Evolutionary conservation across 495 filamentous ascomycete species (phyloP), one percentile per base, ranked within the genome.

Genomic region (Aspergillus wentii): DNA sequence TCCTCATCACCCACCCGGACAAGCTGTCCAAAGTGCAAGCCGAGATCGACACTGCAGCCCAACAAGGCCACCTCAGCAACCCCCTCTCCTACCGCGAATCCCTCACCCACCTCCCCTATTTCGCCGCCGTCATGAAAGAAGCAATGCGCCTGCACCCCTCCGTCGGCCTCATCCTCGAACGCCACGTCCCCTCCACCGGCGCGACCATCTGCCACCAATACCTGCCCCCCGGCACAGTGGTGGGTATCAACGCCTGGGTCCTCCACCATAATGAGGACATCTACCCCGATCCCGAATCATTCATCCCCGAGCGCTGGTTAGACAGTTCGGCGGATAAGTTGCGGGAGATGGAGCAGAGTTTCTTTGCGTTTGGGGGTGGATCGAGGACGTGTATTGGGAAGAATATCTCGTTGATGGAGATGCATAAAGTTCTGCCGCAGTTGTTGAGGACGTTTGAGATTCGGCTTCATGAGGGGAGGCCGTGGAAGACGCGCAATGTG

Each of bases 401-500:
- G 74, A 86, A 90, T 46, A 86, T 92, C 41, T 79, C 75, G 17
- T 50, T 88, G 48, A 50, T 87, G 56, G 86, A 90, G 72, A 82
- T 90, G 40, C 82, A 86, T 46, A 92, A 92, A 66, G 50, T 90
- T 28, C 72, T 89, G 14, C 86, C 85, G 30, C 80, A 72, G 40
- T 65, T 90, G 46, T 54, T 89, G 46, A 68, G 81, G 40, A 62
- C 75, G 40, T 91, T 87, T 58, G 79, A 86, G 38, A 59, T 79
- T n/a, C 30, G 40, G 11, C 25, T 60, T 23, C 46, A 40, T 15
- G 33, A 46, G 1, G 40, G 34, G 38, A 39, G 49, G 18, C 40
- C 51, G 17, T 62, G 52, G 52, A 54, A 42, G 30, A 49, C 43
- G 4, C 32, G 21, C 18, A 61, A 64, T 43, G 42, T 47, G 13